These are phyloP conservation scores for Candida oleophila DNA, from an alignment of 805 yeast genomes.

Conservation along the genomic window DNA sequence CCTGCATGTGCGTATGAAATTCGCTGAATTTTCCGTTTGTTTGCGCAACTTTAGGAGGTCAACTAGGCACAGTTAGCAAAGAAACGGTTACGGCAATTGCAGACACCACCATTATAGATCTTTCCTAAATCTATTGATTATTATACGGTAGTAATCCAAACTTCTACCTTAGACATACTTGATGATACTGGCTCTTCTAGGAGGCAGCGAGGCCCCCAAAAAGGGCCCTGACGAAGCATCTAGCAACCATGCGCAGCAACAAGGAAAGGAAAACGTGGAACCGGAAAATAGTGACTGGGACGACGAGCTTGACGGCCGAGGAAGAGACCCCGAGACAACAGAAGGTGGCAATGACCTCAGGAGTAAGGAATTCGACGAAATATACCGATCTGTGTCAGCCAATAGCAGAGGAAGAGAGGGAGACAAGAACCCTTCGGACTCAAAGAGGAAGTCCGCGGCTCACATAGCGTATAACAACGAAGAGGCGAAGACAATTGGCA, in stretches of 20 bases:
- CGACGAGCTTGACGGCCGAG: not conserved
- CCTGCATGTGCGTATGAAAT: too few species aligned
- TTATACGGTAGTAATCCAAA: too few species aligned
- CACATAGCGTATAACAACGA: constrained; percentile 5
- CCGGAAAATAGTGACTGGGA: not conserved
- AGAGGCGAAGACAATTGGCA: constrained; percentile 20
- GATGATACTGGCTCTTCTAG: not conserved
- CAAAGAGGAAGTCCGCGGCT: not conserved
- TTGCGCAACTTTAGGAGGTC: too few species aligned
- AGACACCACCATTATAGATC: too few species aligned
- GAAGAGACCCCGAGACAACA: not conserved
- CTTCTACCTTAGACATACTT: too few species aligned
- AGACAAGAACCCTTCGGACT: not conserved
- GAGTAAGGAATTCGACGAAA: constrained; percentile 12
- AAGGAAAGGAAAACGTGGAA: not conserved
- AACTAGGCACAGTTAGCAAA: too few species aligned
- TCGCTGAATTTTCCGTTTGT: too few species aligned
- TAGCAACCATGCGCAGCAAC: not conserved
- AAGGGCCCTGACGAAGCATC: not conserved
- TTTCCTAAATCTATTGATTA: too few species aligned
- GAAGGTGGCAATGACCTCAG: not conserved
- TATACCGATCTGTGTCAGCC: constrained; percentile 12
- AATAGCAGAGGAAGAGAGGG: not conserved
- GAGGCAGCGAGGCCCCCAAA: not conserved
- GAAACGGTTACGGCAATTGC: too few species aligned